Evolutionary conservation across 2,329 filamentous ascomycete species (phyloP).

Genomic region (Exophiala calicioides): DNA sequence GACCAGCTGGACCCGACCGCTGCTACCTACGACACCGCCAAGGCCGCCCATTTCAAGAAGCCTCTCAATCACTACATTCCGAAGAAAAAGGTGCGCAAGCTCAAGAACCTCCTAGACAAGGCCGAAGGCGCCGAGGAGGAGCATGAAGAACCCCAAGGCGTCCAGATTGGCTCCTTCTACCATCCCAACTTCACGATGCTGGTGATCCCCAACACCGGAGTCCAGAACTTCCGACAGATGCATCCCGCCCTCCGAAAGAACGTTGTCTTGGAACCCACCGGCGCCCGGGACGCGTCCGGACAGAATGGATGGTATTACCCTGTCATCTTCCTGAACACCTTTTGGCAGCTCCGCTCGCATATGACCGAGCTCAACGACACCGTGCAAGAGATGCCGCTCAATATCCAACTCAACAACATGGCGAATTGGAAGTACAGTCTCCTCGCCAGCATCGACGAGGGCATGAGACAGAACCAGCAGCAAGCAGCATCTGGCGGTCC

Average conservation of each 20-base stretch:
- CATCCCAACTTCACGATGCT: constrained; percentile 92
- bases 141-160: constrained; percentile 59
- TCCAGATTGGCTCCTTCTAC: constrained; percentile 82
- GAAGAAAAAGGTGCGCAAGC: constrained; percentile 88
- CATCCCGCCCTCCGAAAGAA: constrained; percentile 76
- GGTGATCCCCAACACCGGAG: constrained; percentile 77
- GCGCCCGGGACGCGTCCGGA: constrained; percentile 78
- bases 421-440: constrained; percentile 87
- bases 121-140: constrained; percentile 43
- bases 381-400: constrained; percentile 75
- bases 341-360: constrained; percentile 91
- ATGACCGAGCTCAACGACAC: constrained; percentile 93
- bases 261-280: constrained; percentile 74
- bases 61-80: constrained; percentile 86
- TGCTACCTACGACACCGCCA: constrained; percentile 69
- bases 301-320: constrained; percentile 94
- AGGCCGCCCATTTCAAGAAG: constrained; percentile 79
- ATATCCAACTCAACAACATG: constrained; percentile 80
- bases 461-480: constrained; percentile 77
- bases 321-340: constrained; percentile 88
- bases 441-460: constrained; percentile 81
- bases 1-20: constrained; percentile 73
- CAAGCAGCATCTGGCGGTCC: constrained; percentile 73
- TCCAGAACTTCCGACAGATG: constrained; percentile 65
- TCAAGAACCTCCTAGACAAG: constrained; percentile 73